Evolutionary conservation across 441 rosid species (phyloP), one percentile per base, ranked within the genome.

Genomic region (Pelargonium citronellum): DNA sequence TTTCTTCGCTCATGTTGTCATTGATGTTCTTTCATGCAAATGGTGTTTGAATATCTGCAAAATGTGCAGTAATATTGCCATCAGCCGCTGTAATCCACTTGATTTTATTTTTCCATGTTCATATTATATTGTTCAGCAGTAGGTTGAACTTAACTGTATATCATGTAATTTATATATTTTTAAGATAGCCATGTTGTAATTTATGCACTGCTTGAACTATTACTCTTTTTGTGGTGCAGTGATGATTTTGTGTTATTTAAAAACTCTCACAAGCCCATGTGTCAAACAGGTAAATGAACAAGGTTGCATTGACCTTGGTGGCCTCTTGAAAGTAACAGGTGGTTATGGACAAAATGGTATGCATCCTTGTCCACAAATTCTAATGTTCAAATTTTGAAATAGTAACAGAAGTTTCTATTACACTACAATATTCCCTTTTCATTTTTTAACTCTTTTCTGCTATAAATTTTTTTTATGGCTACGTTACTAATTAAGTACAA

Each of bases 221-320:
- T 20, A 13, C 22, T 19, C 63, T 19, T 16, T 55, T 55, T 16
- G 19, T 53, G 60, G 15, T 10, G 2, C 51, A 12, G 27, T 67
- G 66, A 68, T 68, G 70, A 39, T 9, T 74, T 22, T 51, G 5
- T 34, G 55, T 13, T 24, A 16, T 13, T 34, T 22, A 30, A 37
- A 58, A 61, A 19, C 24, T 67, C 63, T 74, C 69, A 67, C 63
- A 66, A 30, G 41, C 69, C 16, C 19, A 22, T 73, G 46, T 69
- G 51, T 47, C 20, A 47, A 66, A 67, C n/a, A 91, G 97, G 95
- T 83, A 73, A 82, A 87, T 72, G 22, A 67, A 65, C 8, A 41
- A 73, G 93, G 97, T 64, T 87, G 82, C 79, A 64, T 89, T 67
- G 88, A 86, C 73, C 89, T 89, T 7, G 69, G 87, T 66, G 88